Percentiles rank a stretch among this genome's conserved stretches.
Evolutionary conservation across 768 basidiomycete species (phyloP).

Genomic region (Russula virescens): DNA sequence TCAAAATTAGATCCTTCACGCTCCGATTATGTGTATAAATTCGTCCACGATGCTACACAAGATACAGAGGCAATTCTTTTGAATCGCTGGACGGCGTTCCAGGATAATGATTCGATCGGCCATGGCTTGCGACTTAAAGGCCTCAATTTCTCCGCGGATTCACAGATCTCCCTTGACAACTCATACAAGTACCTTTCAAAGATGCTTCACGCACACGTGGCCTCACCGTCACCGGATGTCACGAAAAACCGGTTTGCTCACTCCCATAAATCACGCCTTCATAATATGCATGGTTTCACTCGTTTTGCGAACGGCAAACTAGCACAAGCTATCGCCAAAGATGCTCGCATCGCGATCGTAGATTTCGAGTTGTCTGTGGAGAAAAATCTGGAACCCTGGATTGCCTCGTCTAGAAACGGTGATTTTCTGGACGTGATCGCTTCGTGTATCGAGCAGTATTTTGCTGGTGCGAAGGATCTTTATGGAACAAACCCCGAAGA

Average conservation of each 20-base stretch:
- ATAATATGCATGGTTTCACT: background rate
- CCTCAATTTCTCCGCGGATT: background rate
- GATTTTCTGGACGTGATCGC: background rate
- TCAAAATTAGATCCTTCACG: constrained; percentile 20
- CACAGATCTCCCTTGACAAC: background rate
- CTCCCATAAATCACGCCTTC: background rate
- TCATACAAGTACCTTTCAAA: constrained; percentile 5
- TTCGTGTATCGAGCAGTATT: constrained; percentile 16
- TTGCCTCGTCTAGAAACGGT: background rate
- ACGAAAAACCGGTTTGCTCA: background rate
- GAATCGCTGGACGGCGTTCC: constrained; percentile 6
- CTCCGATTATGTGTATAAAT: background rate
- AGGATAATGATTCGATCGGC: background rate
- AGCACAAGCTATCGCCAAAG: background rate
- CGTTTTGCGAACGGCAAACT: background rate
- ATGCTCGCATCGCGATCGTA: constrained; percentile 1
- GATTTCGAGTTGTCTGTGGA: constrained; percentile 15
- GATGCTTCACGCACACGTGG: too few relatives aligned
- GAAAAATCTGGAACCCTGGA: constrained; percentile 1
- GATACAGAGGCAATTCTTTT: background rate
- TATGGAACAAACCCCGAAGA: constrained; percentile 19
- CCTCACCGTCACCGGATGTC: background rate
- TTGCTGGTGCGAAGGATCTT: background rate
- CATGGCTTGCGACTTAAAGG: background rate
- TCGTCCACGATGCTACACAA: background rate